Conservation (phyloP, 23 red algal species). For the Gracilaria domingensis region DNA sequence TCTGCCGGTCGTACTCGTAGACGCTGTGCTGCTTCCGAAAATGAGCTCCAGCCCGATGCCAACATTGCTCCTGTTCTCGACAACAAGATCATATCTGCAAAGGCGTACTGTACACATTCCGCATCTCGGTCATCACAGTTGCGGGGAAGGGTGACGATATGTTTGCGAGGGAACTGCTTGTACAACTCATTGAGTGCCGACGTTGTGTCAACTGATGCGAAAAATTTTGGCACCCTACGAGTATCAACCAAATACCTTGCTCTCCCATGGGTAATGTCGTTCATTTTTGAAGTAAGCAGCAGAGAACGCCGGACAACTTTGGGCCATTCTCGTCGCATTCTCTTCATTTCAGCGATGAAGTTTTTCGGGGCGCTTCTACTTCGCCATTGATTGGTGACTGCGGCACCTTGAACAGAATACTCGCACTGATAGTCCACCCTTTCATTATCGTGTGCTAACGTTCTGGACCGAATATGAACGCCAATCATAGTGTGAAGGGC, state of each 20-base stretch:
- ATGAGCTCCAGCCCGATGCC: constrained; percentile 72
- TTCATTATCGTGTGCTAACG: constrained; percentile 38
- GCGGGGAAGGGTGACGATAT: constrained; percentile 35
- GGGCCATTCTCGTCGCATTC: constrained; percentile 16
- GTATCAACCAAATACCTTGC: constrained; percentile 14
- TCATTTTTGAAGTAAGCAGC: background rate
- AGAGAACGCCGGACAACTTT: constrained; percentile 20
- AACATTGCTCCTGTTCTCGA: constrained; percentile 61
- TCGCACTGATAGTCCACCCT: constrained; percentile 61
- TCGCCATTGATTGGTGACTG: constrained; percentile 52
- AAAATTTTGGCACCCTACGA: constrained; percentile 40
- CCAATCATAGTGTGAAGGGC: constrained; percentile 49
- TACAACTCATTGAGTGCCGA: constrained; percentile 24
- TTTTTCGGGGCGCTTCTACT: constrained; percentile 4
- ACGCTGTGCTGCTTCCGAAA: constrained; percentile 58
- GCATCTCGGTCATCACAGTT: constrained; percentile 65
- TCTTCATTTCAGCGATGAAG: constrained; percentile 44
- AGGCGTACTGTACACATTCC: constrained; percentile 52
- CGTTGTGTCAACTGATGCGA: constrained; percentile 45
- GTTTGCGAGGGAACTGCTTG: constrained; percentile 14
- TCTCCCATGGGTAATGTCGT: background rate
- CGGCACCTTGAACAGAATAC: constrained; percentile 45
- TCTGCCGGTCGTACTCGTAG: constrained; percentile 48
- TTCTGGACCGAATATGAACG: constrained; percentile 73
- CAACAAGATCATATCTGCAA: constrained; percentile 66